Percentiles rank a stretch among this genome's conserved stretches.
Evolutionary conservation across 2,329 filamentous ascomycete species (phyloP).

Genomic region (Domatiomyces catenatus): DNA sequence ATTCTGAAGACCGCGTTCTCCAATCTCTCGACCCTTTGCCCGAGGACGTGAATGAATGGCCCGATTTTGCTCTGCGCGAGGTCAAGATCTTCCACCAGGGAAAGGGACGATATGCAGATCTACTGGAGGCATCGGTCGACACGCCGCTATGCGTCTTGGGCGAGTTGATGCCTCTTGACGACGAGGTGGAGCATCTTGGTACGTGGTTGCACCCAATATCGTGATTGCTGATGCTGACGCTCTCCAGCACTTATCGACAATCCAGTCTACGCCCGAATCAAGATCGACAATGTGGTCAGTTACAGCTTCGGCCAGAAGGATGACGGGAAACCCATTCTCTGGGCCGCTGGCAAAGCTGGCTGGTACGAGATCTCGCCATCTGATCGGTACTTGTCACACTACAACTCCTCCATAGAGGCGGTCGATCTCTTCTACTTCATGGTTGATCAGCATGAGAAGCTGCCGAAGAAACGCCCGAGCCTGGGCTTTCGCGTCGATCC

Average conservation of each 20-base stretch:
- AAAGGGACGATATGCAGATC: conserved; percentile 35
- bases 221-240: conserved; percentile 23
- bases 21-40: conserved; percentile 29
- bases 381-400: conserved; percentile 34
- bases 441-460: conserved; percentile 39
- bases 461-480: conserved; percentile 12
- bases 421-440: conserved; percentile 46
- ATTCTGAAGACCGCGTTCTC: conserved; percentile 28
- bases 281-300: conserved; percentile 34
- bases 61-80: conserved; percentile 42
- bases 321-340: conserved; percentile 42
- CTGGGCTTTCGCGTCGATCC: conserved; percentile 15
- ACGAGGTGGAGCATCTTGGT: conserved; percentile 30
- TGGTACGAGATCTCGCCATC: conserved; percentile 46
- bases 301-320: conserved; percentile 37
- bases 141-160: conserved; percentile 42
- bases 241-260: conserved; percentile 23
- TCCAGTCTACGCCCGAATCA: conserved; percentile 22
- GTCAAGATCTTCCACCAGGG: conserved; percentile 37
- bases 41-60: conserved; percentile 41
- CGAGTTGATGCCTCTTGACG: conserved; percentile 31
- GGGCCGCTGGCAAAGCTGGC: conserved; percentile 46
- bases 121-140: conserved; percentile 40
- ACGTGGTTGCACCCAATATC: conserved; percentile 8
- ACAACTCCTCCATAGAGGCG: conserved; percentile 42